Evolutionary conservation across 202 grass and related monocot species (phyloP).

Genomic region (Musa balbisiana): DNA sequence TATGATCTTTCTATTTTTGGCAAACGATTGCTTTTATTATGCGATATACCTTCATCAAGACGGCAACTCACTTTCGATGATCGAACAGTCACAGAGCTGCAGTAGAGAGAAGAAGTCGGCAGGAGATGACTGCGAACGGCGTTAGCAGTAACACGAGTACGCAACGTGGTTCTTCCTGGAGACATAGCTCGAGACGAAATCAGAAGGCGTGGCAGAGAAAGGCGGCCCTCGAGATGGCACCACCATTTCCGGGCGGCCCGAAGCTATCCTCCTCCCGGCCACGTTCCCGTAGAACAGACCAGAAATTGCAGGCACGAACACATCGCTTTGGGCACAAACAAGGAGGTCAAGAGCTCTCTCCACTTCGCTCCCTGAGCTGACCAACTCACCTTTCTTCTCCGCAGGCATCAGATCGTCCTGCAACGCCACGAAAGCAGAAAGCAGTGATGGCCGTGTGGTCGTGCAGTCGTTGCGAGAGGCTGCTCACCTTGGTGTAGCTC

Average conservation of each 20-base stretch:
- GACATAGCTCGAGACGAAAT: constrained; percentile 35
- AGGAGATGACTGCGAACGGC: not conserved
- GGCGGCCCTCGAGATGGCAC: constrained; percentile 16
- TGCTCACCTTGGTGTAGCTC: constrained; percentile 18
- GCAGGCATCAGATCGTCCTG: constrained; percentile 43
- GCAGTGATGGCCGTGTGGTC: not conserved
- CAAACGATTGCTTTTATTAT: no score
- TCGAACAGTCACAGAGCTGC: no score
- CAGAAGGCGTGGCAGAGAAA: not conserved
- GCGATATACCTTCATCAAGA: no score
- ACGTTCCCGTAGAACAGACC: constrained; percentile 41
- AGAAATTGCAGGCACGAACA: constrained; percentile 36
- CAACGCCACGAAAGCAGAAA: constrained; percentile 5
- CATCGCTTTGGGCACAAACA: constrained; percentile 30
- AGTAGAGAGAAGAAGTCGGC: no score
- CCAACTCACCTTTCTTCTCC: constrained; percentile 25
- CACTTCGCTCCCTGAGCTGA: constrained; percentile 20
- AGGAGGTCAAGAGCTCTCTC: constrained; percentile 35
- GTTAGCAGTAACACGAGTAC: constrained; percentile 38
- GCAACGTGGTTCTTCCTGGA: constrained; percentile 40
- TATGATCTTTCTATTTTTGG: no score
- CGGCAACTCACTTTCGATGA: no score
- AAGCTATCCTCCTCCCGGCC: constrained; percentile 32
- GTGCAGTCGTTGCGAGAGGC: not conserved
- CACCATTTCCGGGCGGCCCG: constrained; percentile 25